These are phyloP conservation scores for Zea luxurians DNA, from an alignment of 176 grass and related monocot genomes.

Conservation along the genomic window DNA sequence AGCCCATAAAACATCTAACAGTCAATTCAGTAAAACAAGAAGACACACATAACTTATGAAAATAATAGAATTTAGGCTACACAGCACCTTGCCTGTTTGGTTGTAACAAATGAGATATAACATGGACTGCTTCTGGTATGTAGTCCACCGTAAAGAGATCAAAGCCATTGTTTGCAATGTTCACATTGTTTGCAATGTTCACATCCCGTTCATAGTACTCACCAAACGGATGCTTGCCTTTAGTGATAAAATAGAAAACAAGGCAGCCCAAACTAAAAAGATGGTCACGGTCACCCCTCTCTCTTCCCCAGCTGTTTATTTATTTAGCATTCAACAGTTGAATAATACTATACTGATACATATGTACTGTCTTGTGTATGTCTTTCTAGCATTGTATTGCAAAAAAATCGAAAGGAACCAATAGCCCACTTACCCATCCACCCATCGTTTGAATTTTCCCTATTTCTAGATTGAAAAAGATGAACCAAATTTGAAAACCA, in stretches of 20 bases:
- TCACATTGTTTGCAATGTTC: conserved; percentile 67
- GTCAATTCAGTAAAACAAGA: background rate
- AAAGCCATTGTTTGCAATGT: conserved; percentile 70
- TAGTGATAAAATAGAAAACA: conserved; percentile 93
- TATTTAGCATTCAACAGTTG: too few species aligned
- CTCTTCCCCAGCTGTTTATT: too few species aligned
- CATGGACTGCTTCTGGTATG: conserved; percentile 95
- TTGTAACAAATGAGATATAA: conserved; percentile 72
- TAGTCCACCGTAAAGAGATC: conserved; percentile 89
- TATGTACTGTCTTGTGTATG: too few species aligned
- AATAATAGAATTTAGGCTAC: background rate
- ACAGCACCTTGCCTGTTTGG: conserved; percentile 51
- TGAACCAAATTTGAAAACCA: background rate
- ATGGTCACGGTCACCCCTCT: conserved; percentile 5
- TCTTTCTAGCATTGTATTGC: too few species aligned
- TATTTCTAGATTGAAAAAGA: too few species aligned
- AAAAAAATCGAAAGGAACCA: too few species aligned
- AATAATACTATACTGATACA: too few species aligned
- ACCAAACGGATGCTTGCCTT: conserved; percentile 91
- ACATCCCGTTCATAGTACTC: conserved; percentile 86
- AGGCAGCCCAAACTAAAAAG: conserved; percentile 96
- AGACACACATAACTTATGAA: background rate
- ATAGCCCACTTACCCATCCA: too few species aligned
- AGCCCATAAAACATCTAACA: too few species aligned
- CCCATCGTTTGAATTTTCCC: too few species aligned